Evolutionary conservation across 106 monocot genomes (phyloP), one percentile per base, ranked within the genome.

Genomic region (Dendrobium catenatum): DNA sequence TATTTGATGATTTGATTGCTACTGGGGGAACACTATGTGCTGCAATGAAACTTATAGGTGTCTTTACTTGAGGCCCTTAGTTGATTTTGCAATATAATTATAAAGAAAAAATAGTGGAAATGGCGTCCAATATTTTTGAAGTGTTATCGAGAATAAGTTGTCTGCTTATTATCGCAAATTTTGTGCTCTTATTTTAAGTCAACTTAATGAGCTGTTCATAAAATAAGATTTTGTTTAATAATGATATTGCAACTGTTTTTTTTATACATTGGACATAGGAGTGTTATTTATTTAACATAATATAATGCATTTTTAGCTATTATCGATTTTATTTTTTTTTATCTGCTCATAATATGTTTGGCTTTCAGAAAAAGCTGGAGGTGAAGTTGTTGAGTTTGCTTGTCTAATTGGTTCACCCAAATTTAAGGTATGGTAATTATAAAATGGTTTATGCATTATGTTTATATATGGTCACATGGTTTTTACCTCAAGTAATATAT

Each of bases 331-430:
- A 44, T 74, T 9, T 20, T 74, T 74, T 3, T 6, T 44, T n/a
- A 61, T 82, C 41, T 56, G 26, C 72, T 46, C 44, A 27, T 46
- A 55, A 55, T 59, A 78, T 42, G 9, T 29, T 58, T 76, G 56
- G 1, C 31, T 67, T 80, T 11, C 55, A 93, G 95, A 95, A 64
- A 87, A 91, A 51, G 87, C 80, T 66, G 93, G 89, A 68, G 90
- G 85, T 79, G 90, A 93, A 68, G 93, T 95, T 46, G 86, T 84
- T 74, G 95, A 95, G 78, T 95, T 90, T 55, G 95, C 90, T 41
- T 95, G 95, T 82, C 78, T 95, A 6, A 86, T 93, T 80, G 95
- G 95, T 4, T 47, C 90, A 19, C 93, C 93, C 18, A 89, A 95
- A 80, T 93, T 95, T 80, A 95, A 95, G 95, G 95, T 95, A 86